Conservation (phyloP, 2,329 filamentous ascomycete species). For the Colletotrichum orbiculare region DNA sequence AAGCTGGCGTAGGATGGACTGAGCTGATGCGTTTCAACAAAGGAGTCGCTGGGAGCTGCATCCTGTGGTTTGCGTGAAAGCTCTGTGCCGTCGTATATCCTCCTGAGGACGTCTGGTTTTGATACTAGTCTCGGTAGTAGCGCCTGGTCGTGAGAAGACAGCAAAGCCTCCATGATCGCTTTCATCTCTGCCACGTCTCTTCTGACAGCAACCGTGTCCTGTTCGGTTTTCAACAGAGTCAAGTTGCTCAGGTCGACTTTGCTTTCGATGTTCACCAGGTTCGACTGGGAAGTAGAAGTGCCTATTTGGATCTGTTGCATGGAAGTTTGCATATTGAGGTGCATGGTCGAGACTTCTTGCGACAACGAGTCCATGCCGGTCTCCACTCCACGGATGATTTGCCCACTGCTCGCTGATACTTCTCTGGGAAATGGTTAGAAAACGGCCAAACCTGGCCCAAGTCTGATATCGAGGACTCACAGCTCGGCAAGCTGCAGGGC, state of each 20-base stretch:
- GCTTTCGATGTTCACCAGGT: background rate
- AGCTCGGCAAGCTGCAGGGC: background rate
- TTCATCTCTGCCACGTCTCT: background rate
- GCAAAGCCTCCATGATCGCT: background rate
- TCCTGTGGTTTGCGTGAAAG: background rate
- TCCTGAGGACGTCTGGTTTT: background rate
- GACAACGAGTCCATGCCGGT: background rate
- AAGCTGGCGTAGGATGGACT: background rate
- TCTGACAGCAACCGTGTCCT: background rate
- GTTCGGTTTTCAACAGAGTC: background rate
- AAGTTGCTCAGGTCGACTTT: background rate
- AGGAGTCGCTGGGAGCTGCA: background rate
- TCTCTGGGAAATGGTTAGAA: background rate
- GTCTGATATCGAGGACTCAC: background rate
- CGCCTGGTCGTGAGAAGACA: background rate
- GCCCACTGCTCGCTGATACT: background rate
- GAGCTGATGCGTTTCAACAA: background rate
- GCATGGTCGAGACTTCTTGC: background rate
- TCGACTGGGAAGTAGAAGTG: background rate
- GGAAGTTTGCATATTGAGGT: background rate
- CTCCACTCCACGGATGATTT: background rate
- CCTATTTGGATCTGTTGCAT: constrained; percentile 16
- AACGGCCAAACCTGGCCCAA: background rate
- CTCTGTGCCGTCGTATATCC: background rate
- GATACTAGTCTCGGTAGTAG: background rate